Evolutionary conservation across 495 filamentous ascomycete genomes (phyloP), one percentile per base, ranked within the genome.

Genomic region (Hypomontagnella monticulosa): DNA sequence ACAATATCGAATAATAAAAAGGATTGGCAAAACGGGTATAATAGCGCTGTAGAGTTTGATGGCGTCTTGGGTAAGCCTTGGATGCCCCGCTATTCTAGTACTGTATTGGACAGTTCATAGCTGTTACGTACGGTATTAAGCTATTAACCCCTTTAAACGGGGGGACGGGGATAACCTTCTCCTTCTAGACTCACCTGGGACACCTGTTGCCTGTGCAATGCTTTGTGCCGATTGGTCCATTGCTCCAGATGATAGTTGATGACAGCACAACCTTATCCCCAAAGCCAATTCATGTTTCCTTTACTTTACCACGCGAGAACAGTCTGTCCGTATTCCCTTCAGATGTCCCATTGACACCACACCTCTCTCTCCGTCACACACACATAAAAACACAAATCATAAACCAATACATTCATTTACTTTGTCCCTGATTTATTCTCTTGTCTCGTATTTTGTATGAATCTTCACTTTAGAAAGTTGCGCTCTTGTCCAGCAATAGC

Each of bases 191-290:
- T 38, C 30, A 27, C 1, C 10, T 41, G n/a, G 12, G 18, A 34
- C n/a, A 34, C 16, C 14, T 14, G 47, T 50, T 34, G 16, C 42
- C 20, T 46, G 2, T 23, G 6, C 4, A 38, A 38, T 49, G 8
- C 49, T 53, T 53, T 38, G 23, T 46, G 48, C 60, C 57, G 66
- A 69, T 69, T 69, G 66, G 66, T 27, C 38, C 23, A 27, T 27
- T 27, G 23, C 3, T 27, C 23, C 23, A n/a, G 20, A 57, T 34
- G 48, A 34, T 23, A 2, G 48, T 63, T 68, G 56, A 68, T 68
- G 59, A 68, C 65, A 68, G 65, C 61, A 64, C 61, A 64, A 64
- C 61, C 65, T 68, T 68, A 69, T 69, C 64, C 65, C 49, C 15
- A 30, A 63, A 34, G 50, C 54, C 49, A 59, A 68, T 49, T 68